Evolutionary conservation across 2,329 filamentous ascomycete species (phyloP).

Genomic region (Drechslerella stenobrocha): DNA sequence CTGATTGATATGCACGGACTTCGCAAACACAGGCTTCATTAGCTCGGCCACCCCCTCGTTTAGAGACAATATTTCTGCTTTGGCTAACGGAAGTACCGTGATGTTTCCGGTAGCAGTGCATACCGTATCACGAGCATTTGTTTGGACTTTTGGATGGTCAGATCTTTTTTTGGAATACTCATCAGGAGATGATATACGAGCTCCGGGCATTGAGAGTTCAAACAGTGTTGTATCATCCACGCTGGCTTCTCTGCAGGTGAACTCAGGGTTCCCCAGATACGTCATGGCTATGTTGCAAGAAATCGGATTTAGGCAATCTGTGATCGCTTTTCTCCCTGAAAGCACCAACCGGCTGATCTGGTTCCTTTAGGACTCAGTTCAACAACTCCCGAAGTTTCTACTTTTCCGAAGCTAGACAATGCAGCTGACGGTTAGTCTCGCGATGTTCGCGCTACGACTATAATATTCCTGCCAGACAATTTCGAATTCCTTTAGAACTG

Average conservation of each 20-base stretch:
- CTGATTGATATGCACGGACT: not conserved
- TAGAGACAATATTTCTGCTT: not conserved
- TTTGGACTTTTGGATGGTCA: not conserved
- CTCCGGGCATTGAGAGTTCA: not conserved
- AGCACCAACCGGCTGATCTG: not conserved
- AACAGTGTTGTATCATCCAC: not conserved
- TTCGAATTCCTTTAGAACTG: too few species aligned
- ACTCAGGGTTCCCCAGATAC: conserved; percentile 4
- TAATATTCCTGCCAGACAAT: too few species aligned
- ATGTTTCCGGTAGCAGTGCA: not conserved
- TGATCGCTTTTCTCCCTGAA: too few species aligned
- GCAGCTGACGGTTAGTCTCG: too few species aligned
- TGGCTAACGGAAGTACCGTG: not conserved
- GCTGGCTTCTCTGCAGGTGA: not conserved
- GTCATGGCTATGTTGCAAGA: not conserved
- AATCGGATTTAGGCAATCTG: too few species aligned
- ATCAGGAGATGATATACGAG: not conserved
- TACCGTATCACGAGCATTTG: not conserved
- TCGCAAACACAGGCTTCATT: not conserved
- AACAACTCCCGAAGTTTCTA: not conserved
- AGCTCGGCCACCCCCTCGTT: not conserved
- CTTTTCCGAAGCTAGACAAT: too few species aligned
- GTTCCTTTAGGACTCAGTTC: not conserved
- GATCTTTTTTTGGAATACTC: conserved; percentile 2
- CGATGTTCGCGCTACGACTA: too few species aligned